These are phyloP conservation scores for Blastobotrys serpentis DNA, from an alignment of 1,139 yeast genomes.

Conservation along the genomic window DNA sequence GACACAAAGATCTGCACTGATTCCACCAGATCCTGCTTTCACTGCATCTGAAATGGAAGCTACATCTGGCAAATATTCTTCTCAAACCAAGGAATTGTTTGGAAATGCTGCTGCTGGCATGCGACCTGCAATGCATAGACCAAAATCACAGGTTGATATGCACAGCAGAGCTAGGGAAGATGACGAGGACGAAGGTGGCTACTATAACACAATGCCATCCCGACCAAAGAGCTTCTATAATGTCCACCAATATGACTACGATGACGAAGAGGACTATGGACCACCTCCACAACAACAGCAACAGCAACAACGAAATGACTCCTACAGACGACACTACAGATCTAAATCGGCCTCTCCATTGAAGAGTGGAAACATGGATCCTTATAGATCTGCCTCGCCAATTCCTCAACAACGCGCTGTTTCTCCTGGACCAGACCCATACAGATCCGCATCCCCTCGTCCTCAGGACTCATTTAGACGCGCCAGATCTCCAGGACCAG, in stretches of 20 bases:
- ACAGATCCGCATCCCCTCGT: conserved; percentile 19
- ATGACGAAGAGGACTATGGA: conserved; percentile 9
- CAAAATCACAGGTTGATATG: conserved; percentile 23
- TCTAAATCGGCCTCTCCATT: conserved; percentile 30
- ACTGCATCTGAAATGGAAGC: conserved; percentile 38
- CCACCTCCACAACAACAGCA: conserved; percentile 10
- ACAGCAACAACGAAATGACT: conserved; percentile 12
- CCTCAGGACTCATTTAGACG: conserved; percentile 14
- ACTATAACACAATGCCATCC: conserved; percentile 14
- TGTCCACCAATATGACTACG: conserved; percentile 12
- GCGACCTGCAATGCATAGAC: conserved; percentile 18
- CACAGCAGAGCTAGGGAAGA: no score
- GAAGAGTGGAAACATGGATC: conserved; percentile 16
- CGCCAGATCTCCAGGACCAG: conserved; percentile 12
- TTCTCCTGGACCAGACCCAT: conserved; percentile 14
- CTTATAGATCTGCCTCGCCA: conserved; percentile 17
- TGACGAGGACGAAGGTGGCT: conserved; percentile 20
- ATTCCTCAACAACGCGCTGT: conserved; percentile 15
- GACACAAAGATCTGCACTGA: conserved; percentile 21
- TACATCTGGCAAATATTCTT: conserved; percentile 31
- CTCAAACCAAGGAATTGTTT: conserved; percentile 35
- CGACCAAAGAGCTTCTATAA: conserved; percentile 21
- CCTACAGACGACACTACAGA: conserved; percentile 22
- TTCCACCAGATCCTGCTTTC: conserved; percentile 36
- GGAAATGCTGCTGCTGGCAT: conserved; percentile 17